Evolutionary conservation across 148 eudicot species (phyloP), one percentile per base, ranked within the genome.

Genomic region (Nepenthes gracilis): DNA sequence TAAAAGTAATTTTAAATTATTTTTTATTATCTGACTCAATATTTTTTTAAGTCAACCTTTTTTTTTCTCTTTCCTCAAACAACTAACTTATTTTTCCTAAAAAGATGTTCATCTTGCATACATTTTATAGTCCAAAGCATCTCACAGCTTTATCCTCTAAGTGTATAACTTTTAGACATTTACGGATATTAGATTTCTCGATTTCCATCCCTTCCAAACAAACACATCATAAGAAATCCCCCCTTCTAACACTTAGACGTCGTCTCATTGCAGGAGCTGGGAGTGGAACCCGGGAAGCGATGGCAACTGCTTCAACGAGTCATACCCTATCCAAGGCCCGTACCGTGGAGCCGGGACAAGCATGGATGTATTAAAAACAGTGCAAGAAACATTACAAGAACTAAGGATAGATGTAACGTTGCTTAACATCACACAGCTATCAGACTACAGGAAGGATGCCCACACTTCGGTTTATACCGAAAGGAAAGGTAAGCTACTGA

Each of bases 361-460:
- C 59, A 80, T 71, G 2, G 86, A 91, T 33, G 74, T 91, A 58
- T 81, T 91, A 93, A 71, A 62, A 47, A 80, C 70, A 45, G 80
- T 87, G 12, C 70, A 67, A 62, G 86, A 85, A 50, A 77, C 86
- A 4, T 43, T 87, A 12, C 62, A 69, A 35, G 60, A 59, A 45
- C 35, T 83, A 12, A 78, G 74, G 57, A 69, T 66, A 54, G 82
- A 87, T 10, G 90, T 83, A 10, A 78, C 81, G 43, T 67, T 83
- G 8, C 57, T 91, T 48, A 91, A 91, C 66, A 85, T 91, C 33
- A 91, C 97, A 1, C 92, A 85, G 59, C 54, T 91, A 54, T 87
- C 97, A 11, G 97, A 91, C 47, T 83, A 51, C 67, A 67, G 97
- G 12, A 91, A 91, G 80, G 97, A 91, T 54, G 97, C 87, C 37